These are phyloP conservation scores for Hericium alpestre DNA, from an alignment of 768 basidiomycete genomes.

Conservation along the genomic window DNA sequence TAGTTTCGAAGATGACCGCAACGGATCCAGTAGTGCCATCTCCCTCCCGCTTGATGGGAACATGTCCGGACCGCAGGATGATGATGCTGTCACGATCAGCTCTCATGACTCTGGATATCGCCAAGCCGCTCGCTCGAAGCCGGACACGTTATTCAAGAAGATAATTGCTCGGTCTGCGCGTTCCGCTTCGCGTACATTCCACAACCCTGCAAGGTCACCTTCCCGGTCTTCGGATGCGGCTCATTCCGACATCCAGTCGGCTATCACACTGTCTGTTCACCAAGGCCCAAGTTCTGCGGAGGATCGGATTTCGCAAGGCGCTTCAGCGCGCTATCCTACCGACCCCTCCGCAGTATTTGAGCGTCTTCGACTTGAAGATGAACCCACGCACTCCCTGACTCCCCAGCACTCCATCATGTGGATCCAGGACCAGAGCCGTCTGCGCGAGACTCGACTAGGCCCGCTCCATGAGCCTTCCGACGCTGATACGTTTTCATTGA, in stretches of 20 bases:
- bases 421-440: slow-evolving; percentile 6
- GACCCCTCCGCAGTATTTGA: slow-evolving; percentile 8
- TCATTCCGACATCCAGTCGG: not conserved
- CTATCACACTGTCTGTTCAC: not conserved
- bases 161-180: slow-evolving; percentile 1
- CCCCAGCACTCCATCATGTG: slow-evolving; percentile 5
- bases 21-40: slow-evolving; percentile 46
- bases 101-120: slow-evolving; percentile 43
- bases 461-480: slow-evolving; percentile 2
- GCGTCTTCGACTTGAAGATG: slow-evolving; percentile 6
- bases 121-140: not conserved
- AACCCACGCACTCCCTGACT: not conserved
- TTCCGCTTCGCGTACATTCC: not conserved
- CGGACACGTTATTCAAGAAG: slow-evolving; percentile 20
- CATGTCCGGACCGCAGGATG: slow-evolving; percentile 39
- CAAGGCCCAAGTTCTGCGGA: too few species aligned
- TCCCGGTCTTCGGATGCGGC: not conserved
- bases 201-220: not conserved
- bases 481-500: slow-evolving; percentile 11
- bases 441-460: not conserved
- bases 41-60: slow-evolving; percentile 40
- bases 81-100: slow-evolving; percentile 68
- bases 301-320: not conserved
- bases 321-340: not conserved
- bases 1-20: slow-evolving; percentile 64